Conservation (phyloP, 208 protist genomes). For the Strigomonas galati region DNA sequence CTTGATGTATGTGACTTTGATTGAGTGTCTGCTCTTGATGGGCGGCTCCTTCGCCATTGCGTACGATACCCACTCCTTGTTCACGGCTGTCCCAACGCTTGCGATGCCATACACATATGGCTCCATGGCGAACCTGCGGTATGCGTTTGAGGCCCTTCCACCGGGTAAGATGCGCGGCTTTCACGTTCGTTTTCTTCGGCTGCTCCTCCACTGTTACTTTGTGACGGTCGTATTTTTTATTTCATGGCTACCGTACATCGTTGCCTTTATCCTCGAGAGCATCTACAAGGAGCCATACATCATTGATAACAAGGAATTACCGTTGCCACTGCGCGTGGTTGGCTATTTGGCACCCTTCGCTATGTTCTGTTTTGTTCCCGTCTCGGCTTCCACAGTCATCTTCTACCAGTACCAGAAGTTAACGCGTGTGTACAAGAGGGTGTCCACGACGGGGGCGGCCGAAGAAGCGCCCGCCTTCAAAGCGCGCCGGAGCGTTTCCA, state of each 20-base stretch:
- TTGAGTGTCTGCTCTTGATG: conserved; percentile 22
- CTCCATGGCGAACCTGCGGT: conserved; percentile 17
- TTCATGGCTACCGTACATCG: conserved; percentile 22
- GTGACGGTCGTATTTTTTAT: conserved; percentile 17
- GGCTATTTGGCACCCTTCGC: conserved; percentile 24
- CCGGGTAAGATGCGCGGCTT: not conserved
- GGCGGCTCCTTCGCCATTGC: conserved; percentile 31
- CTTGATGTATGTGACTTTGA: conserved; percentile 18
- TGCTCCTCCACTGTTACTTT: conserved; percentile 25
- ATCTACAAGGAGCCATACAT: conserved; percentile 14
- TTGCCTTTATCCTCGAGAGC: conserved; percentile 22
- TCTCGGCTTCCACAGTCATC: not conserved
- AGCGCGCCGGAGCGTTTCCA: not conserved
- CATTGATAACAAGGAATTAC: conserved; percentile 1
- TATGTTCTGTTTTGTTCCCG: conserved; percentile 18
- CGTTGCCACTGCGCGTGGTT: conserved; percentile 13
- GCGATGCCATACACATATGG: conserved; percentile 28
- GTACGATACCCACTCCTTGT: conserved; percentile 41
- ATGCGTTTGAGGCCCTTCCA: conserved; percentile 12
- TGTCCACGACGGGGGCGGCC: not conserved
- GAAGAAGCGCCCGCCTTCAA: not conserved
- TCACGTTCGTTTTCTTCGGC: conserved; percentile 16
- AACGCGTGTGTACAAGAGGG: not conserved
- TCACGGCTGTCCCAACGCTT: conserved; percentile 36
- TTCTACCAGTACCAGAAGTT: conserved; percentile 4